These are phyloP conservation scores for Asterophora lycoperdoides DNA, from an alignment of 768 basidiomycete genomes.

Conservation along the genomic window DNA sequence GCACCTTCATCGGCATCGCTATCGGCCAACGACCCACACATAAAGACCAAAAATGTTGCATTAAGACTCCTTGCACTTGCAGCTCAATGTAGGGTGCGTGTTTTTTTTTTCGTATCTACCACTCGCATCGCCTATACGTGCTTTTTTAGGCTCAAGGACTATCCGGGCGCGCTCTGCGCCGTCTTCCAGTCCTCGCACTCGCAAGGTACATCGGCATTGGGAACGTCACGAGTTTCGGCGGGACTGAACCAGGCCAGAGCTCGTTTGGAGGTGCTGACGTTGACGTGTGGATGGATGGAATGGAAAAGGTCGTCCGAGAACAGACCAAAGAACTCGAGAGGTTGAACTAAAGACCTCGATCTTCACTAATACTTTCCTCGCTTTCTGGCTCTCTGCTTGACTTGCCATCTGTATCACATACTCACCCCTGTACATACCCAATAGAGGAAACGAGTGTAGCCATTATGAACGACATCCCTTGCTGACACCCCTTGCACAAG, in stretches of 20 bases:
- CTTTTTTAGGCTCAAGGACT: slow-evolving; percentile 60
- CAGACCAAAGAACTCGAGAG: slow-evolving; percentile 50
- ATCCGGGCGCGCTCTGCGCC: slow-evolving; percentile 88
- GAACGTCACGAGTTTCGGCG: slow-evolving; percentile 18
- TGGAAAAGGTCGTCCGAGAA: slow-evolving; percentile 69
- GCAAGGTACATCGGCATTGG: slow-evolving; percentile 73
- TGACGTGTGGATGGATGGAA: slow-evolving; percentile 78
- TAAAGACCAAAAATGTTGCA: slow-evolving; percentile 51
- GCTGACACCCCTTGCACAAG: too few species aligned
- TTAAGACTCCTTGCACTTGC: slow-evolving; percentile 65
- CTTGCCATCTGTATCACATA: background rate
- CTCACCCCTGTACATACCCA: background rate
- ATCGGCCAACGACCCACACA: slow-evolving; percentile 31
- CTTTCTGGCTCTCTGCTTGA: background rate
- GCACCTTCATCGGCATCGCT: slow-evolving; percentile 9
- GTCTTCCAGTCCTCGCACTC: slow-evolving; percentile 91
- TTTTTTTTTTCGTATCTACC: background rate
- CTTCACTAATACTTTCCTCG: background rate
- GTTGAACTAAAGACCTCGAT: slow-evolving; percentile 26
- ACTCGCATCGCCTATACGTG: slow-evolving; percentile 1
- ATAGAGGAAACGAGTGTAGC: too few species aligned
- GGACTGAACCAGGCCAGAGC: slow-evolving; percentile 5
- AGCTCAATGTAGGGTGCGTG: slow-evolving; percentile 69
- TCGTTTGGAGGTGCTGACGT: slow-evolving; percentile 36
- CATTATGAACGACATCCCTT: too few species aligned